phyloP scores from a whole-genome alignment of 148 eudicot species.

The Fallopia convolvulus region DNA sequence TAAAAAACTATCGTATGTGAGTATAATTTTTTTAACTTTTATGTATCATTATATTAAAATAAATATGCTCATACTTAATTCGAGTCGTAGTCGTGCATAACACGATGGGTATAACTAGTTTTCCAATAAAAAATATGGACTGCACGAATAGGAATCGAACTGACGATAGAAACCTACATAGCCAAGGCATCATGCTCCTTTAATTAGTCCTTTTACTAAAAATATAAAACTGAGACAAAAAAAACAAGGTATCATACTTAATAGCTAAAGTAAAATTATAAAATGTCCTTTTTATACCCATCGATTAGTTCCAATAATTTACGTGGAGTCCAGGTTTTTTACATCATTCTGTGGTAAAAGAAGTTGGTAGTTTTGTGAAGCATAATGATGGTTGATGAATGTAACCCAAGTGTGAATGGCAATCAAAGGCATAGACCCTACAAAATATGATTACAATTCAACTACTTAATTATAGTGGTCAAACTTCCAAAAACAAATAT shows the following conservation, averaged over 20 bases:
- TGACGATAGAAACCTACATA: not conserved
- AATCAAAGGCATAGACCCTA: conserved; percentile 1
- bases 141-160: no score
- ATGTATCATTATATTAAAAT: no score
- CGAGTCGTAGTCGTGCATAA: no score
- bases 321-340: not conserved
- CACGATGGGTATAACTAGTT: no score
- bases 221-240: not conserved
- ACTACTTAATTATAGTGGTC: not conserved
- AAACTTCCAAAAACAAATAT: not conserved
- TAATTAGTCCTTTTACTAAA: not conserved
- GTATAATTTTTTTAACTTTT: no score
- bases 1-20: no score
- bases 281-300: not conserved
- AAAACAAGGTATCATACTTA: not conserved
- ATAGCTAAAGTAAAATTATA: not conserved
- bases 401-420: not conserved
- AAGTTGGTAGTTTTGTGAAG: conserved; percentile 9
- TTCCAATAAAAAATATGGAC: not conserved
- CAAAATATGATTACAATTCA: not conserved
- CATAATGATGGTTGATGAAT: conserved; percentile 3
- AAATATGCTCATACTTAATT: no score
- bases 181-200: not conserved
- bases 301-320: not conserved
- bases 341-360: not conserved